Evolutionary conservation across 176 grass and related monocot species (phyloP), one percentile per base, ranked within the genome.

Genomic region (Puccinellia tenuiflora): DNA sequence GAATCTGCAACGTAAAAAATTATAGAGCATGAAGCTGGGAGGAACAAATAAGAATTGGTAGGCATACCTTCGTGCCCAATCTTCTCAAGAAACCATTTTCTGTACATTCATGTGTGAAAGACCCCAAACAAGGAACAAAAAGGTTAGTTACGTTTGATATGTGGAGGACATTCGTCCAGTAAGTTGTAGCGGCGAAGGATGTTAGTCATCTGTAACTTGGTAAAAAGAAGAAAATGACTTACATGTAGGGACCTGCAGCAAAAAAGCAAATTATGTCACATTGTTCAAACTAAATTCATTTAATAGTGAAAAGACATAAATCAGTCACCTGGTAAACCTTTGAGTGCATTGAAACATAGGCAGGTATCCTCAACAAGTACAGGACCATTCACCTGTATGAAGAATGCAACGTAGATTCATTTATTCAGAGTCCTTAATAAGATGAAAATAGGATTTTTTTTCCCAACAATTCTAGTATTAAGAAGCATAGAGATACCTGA

Each of bases 51-150:
- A 61, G 29, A 35, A 79, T 63, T 21, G 3, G 21, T 68, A 61
- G 69, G 34, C 86, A 39, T 43, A 99, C 96, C 96, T 93, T 94
- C 91, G 40, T 92, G 96, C 26, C 93, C 96, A 86, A 76, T 94
- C 85, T 99, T 99, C 84, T 93, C 70, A 83, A 96, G 89, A 82
- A 99, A 96, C 91, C 91, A 99, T 61, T 99, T 96, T 96, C 96
- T 99, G 83, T 47, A 39, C 70, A 94, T 91, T 62, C 75, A 86
- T 85, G 62, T 42, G 45, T 61, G 73, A 28, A 75, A 71, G 37
- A 76, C 26, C 78, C 50, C 48, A 70, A 77, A 81, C 12, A 73
- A 68, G 82, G 75, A 84, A 63, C 42, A 95, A 76, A 60, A 6
- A 77, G 30, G 14, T 88, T 70, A 90, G 82, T 71, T 82, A 84